These are phyloP conservation scores for Thamnidium elegans DNA, from an alignment of 192 early-diverging fungal species.

Conservation along the genomic window DNA sequence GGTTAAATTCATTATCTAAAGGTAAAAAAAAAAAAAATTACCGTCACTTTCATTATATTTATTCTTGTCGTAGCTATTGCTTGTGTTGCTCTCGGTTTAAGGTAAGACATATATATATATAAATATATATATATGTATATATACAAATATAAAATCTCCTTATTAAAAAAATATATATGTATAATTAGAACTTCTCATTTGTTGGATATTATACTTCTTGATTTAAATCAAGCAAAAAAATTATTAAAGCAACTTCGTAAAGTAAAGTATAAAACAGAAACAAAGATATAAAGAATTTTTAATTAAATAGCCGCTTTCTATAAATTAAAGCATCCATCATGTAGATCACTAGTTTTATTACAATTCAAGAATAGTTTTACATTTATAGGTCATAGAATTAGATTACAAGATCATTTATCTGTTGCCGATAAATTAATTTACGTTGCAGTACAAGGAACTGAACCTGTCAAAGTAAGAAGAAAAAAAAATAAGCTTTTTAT, in stretches of 20 bases:
- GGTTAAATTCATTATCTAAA: slow-evolving; percentile 11
- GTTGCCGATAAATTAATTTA: neutral
- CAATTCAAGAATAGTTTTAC: slow-evolving; percentile 31
- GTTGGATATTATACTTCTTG: slow-evolving; percentile 15
- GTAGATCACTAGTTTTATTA: slow-evolving; percentile 13
- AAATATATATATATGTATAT: neutral
- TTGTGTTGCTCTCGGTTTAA: slow-evolving; percentile 21
- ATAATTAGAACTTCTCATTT: slow-evolving; percentile 14
- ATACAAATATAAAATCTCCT: too few relatives aligned
- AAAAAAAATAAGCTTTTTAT: neutral
- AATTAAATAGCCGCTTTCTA: too few relatives aligned
- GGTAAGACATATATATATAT: slow-evolving; percentile 14
- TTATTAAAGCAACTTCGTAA: neutral
- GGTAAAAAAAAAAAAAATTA: slow-evolving; percentile 11
- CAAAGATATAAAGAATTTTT: too few relatives aligned
- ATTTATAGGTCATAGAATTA: slow-evolving; percentile 20
- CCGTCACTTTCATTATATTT: neutral
- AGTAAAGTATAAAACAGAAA: neutral
- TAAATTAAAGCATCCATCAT: slow-evolving; percentile 3
- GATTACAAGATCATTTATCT: slow-evolving; percentile 14
- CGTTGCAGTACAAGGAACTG: slow-evolving; percentile 23
- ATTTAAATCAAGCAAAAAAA: neutral
- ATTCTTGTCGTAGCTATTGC: slow-evolving; percentile 18
- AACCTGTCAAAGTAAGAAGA: slow-evolving; percentile 19
- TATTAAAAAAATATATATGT: neutral